Base-by-base conservation (phyloP, 768 basidiomycete genomes). In the Xerocomellus amylosporus region DNA sequence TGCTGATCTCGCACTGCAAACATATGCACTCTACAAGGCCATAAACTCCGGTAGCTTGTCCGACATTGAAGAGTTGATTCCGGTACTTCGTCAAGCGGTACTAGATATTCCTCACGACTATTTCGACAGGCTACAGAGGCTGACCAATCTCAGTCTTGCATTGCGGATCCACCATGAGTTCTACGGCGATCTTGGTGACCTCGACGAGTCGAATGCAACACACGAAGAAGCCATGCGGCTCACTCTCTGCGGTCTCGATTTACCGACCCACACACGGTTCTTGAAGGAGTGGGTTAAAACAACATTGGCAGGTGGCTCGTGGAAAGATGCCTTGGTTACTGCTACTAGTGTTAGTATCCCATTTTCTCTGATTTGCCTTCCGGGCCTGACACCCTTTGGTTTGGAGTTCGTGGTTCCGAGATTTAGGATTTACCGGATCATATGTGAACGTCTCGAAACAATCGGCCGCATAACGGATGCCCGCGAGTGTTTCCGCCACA, bases 101-200 rank as follows among this genome's bases (percentile, higher is more conserved):
- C 24, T 20, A 4, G 8, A 39, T 14, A 7, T 13, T 33, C 45
- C 45, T 3, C 19, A 34, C 1, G 28, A 34, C 17, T 62, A 64
- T 31, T 34, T 58, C 8, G 39, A 53, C 30, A 52, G 34, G 37
- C 22, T 40, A 14, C 19, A 7, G 22, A 36, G 22, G 14, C 31
- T 28, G 8, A 48, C 12, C 47, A 65, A 58, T 45, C 64, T 68
- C 14, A 57, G 43, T 10, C 12, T 33, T 9, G 31, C 31, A 13
- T 13, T 33, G 31, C 31, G 13, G 12, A 33, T 10, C 2, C 31
- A 12, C 31, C 13, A 4, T 33, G 10, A 33, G 12, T 5, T 33
- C 31, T 13, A 1, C 28, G 8, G 28, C 28, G 1, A 8, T 9
- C 8, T 8, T 28, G 28, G 8, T 8, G 28, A 28, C 28, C 28